Base-by-base conservation (phyloP, 805 yeast species). In the Komagataella phaffii region DNA sequence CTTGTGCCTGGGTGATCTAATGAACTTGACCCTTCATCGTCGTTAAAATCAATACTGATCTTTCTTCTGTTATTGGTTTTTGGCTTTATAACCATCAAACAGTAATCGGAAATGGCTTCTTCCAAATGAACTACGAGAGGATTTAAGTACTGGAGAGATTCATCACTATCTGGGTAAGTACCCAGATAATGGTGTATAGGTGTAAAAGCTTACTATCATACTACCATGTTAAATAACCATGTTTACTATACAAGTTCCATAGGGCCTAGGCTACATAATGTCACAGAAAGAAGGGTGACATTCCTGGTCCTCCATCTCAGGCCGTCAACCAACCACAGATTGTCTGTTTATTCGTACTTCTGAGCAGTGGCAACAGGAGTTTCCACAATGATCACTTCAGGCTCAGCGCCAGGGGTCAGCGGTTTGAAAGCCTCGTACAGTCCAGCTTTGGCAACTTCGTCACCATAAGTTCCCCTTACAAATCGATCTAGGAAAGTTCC, bases 401-500 rank as follows among this genome's bases (percentile, higher is more conserved):
- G 46, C 17, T 44, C 23, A 18, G 58, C 59, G 3, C 56, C 59
- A 8, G 55, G 50, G 21, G 51, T 52, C 44, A 58, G 55, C n/a
- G 64, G 65, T 48, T 54, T 50, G 45, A 53, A 58, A 44, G 58
- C 58, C 36, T 55, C 53, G 48, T 52, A 57, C 21, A 56, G 51
- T 8, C 62, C 85, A 44, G 76, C 81, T 48, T 68, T 64, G 4
- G 81, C 90, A 45, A 87, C 80, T 48, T 86, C 91, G 30, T 75
- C 77, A 12, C 78, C 93, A 43, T 72, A 60, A n/a, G 80, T 71
- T 52, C 66, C 53, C n/a, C 67, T 64, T 3, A 61, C 12, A 14
- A 63, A 49, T 19, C 57, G 55, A 46, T 68, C 70, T 3, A 70
- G 47, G 30, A 60, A 52, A 2, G 76, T 63, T 48, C 68, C 64